phyloP scores from a whole-genome alignment of 2,329 filamentous ascomycete species.

The Penicillium sp. region DNA sequence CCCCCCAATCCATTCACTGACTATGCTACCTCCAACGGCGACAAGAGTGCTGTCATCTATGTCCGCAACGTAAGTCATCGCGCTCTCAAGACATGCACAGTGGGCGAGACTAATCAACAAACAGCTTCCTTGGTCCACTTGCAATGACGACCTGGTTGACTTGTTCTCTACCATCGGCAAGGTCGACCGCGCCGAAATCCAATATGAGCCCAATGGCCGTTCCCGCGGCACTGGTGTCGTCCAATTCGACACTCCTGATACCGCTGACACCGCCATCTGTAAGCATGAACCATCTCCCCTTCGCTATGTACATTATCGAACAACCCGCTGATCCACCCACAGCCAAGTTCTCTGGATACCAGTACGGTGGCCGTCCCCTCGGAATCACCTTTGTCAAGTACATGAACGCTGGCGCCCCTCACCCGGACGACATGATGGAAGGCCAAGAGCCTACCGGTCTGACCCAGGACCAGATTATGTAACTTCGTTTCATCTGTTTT shows the following conservation, averaged over 20 bases:
- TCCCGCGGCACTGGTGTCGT: constrained; percentile 97
- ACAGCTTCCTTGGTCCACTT: constrained; percentile 96
- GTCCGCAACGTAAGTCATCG: constrained; percentile 85
- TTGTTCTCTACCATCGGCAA: constrained; percentile 97
- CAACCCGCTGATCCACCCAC: constrained; percentile 24
- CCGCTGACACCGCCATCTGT: constrained; percentile 87
- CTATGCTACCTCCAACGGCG: constrained; percentile 81
- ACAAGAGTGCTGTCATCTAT: constrained; percentile 82
- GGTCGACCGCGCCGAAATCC: constrained; percentile 97
- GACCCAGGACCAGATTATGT: constrained; percentile 99
- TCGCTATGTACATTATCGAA: background rate
- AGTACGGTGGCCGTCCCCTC: constrained; percentile 92
- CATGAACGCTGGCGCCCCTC: constrained; percentile 63
- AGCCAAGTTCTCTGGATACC: constrained; percentile 96
- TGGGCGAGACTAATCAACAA: constrained; percentile 23
- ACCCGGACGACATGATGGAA: constrained; percentile 79
- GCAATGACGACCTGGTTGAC: constrained; percentile 95
- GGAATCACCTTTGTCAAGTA: constrained; percentile 95
- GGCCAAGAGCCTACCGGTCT: constrained; percentile 69
- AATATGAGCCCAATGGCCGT: constrained; percentile 94
- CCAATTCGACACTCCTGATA: constrained; percentile 78
- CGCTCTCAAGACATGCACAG: background rate
- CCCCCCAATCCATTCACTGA: constrained; percentile 89
- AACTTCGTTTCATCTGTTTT: constrained; percentile 26
- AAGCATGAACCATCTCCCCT: constrained; percentile 30